Evolutionary conservation across 2,329 filamentous ascomycete genomes (phyloP).

Genomic region (Ophioceras dolichostomum): DNA sequence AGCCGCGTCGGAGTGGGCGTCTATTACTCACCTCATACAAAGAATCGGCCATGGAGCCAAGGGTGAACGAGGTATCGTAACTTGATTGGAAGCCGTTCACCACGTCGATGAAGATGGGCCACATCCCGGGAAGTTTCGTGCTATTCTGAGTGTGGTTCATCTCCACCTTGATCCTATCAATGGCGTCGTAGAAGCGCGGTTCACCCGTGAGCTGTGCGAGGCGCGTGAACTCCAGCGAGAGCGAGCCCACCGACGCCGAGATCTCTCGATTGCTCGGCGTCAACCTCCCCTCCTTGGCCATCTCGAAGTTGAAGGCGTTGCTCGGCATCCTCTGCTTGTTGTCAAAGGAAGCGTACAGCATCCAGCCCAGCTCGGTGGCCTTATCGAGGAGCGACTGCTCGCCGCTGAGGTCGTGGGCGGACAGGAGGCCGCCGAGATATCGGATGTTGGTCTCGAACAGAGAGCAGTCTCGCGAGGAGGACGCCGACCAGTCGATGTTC

Average conservation of each 20-base stretch:
- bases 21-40: too few relatives aligned
- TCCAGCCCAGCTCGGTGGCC: conserved; percentile 65
- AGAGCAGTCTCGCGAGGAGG: conserved; percentile 56
- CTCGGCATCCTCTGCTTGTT: conserved; percentile 62
- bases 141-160: conserved; percentile 56
- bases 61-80: conserved; percentile 26
- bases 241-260: conserved; percentile 36
- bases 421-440: conserved; percentile 75
- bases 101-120: conserved; percentile 54
- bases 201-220: conserved; percentile 58
- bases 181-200: conserved; percentile 61
- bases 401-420: conserved; percentile 72
- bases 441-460: conserved; percentile 88
- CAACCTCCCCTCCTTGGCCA: conserved; percentile 21
- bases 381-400: conserved; percentile 56
- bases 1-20: too few relatives aligned
- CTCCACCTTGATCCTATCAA: conserved; percentile 59
- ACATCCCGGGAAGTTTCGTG: conserved; percentile 65
- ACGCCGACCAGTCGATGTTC: conserved; percentile 73
- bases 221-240: conserved; percentile 59
- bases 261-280: conserved; percentile 21
- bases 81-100: conserved; percentile 20
- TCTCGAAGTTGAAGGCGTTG: conserved; percentile 43
- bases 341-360: conserved; percentile 75
- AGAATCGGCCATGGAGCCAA: conserved; percentile 42